phyloP scores from a whole-genome alignment of 2,329 filamentous ascomycete genomes.

The Epichloe brachyelytri region DNA sequence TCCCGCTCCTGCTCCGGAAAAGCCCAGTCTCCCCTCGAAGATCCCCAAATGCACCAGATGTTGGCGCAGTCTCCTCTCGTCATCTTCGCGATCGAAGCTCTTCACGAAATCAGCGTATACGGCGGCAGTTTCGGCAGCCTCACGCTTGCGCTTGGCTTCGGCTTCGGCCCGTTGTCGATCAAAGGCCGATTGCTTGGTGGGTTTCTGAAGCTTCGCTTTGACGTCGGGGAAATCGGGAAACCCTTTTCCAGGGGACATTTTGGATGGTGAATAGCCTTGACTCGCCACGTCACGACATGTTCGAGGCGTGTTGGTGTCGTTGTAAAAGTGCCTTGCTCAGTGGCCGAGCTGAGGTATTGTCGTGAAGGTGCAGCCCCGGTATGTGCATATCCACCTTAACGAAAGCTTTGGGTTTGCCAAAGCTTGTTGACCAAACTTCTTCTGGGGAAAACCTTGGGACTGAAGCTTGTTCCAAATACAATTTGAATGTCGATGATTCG shows the following conservation, averaged over 20 bases:
- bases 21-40: slow-evolving; percentile 5
- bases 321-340: not conserved
- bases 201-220: slow-evolving; percentile 64
- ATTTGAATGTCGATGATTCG: too few relatives aligned
- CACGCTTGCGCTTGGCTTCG: slow-evolving; percentile 73
- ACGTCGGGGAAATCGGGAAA: slow-evolving; percentile 54
- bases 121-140: slow-evolving; percentile 76
- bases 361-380: slow-evolving; percentile 5
- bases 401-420: too few relatives aligned
- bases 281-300: slow-evolving; percentile 5
- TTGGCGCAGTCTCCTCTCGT: slow-evolving; percentile 16
- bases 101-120: slow-evolving; percentile 83
- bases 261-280: not conserved
- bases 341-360: not conserved
- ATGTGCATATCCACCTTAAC: slow-evolving; percentile 6
- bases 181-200: slow-evolving; percentile 74
- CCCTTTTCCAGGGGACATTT: slow-evolving; percentile 36
- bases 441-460: too few relatives aligned
- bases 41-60: slow-evolving; percentile 11
- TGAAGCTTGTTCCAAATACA: too few relatives aligned
- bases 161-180: slow-evolving; percentile 82
- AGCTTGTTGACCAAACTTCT: too few relatives aligned
- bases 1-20: not conserved
- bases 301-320: not conserved
- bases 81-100: slow-evolving; percentile 53